These are phyloP conservation scores for Bolboschoenoplectus hybrid DNA, from an alignment of 202 grass and related monocot genomes.

Conservation along the genomic window DNA sequence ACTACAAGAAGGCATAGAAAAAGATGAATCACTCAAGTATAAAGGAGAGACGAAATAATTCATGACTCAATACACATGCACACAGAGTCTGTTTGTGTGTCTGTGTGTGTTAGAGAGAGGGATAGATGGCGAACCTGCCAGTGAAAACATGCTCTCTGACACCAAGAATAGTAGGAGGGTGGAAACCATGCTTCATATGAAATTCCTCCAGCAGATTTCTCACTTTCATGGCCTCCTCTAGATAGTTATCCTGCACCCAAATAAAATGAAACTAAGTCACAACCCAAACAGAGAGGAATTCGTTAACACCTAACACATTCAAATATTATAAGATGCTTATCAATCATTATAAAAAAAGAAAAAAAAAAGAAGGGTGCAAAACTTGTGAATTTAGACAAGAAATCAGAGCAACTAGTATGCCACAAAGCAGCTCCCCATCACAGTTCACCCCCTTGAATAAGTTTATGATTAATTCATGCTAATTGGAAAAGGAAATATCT, in stretches of 20 bases:
- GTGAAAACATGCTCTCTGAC: slow-evolving; percentile 97
- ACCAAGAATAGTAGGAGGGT: slow-evolving; percentile 80
- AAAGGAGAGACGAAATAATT: slow-evolving; percentile 33
- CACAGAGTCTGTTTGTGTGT: not conserved
- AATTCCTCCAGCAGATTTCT: slow-evolving; percentile 99
- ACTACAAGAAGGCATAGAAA: slow-evolving; percentile 48
- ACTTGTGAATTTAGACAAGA: not conserved
- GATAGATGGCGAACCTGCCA: slow-evolving; percentile 63
- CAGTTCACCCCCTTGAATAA: not conserved
- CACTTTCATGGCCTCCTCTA: slow-evolving; percentile 98
- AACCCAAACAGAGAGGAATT: not conserved
- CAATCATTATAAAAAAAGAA: not conserved
- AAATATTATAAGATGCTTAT: not conserved
- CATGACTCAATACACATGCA: not conserved
- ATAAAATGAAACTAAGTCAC: slow-evolving; percentile 7
- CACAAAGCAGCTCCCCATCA: not conserved
- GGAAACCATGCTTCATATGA: slow-evolving; percentile 66
- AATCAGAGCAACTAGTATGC: not conserved
- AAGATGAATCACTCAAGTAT: slow-evolving; percentile 29
- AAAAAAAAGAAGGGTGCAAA: not conserved
- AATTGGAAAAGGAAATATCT: not conserved
- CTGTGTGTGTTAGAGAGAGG: slow-evolving; percentile 32
- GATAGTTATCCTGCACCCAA: slow-evolving; percentile 77
- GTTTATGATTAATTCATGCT: not conserved
- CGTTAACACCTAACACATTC: not conserved